Evolutionary conservation across 2,329 filamentous ascomycete genomes (phyloP), one percentile per base, ranked within the genome.

Genomic region (Torrubiella hemipterigena): DNA sequence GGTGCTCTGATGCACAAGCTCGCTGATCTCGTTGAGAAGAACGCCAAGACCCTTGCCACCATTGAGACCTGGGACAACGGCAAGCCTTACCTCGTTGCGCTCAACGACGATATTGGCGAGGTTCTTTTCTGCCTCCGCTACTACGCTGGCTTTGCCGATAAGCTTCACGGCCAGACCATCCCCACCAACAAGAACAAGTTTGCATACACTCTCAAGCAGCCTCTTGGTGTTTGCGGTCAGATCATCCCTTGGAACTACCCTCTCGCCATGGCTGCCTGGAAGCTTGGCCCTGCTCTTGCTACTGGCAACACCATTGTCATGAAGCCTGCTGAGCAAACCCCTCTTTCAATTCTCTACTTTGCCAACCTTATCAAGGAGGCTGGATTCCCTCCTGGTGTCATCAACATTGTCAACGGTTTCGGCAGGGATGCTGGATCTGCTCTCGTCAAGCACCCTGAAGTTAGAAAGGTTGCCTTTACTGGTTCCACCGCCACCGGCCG

Each of bases 11-110:
- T 91, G 63, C 67, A 66, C 50, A 81, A 77, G 49, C 69, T 91
- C 11, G 76, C 79, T 9, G 69, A 81, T 30, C 60, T 91, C 17
- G 61, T 86, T 15, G 76, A 82, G 39, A 51, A 75, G 47, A 64
- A 89, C 48, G 65, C 62, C 17, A 59, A 62, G 22, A 33, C 44
- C 0, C 47, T 67, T 4, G 61, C 62, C 5, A 64, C 63, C 2
- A 52, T 67, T 6, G 83, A 93, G 56, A 82, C 84, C 0, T 89
- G 81, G 81, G 83, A 91, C 48, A 87, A 86, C 43, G 83, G 80
- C 50, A 54, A 55, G 35, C 76, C 80, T 2, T 84, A 81, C 52
- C 53, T 56, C 3, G 74, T 77, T 10, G 64, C 81, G 0, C 48
- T 77, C n/a, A 65, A 64, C 25, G 78, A 79, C 31, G 82, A 87